These are phyloP conservation scores for Acidomyces sp. DNA, from an alignment of 495 filamentous ascomycete species.

Conservation along the genomic window DNA sequence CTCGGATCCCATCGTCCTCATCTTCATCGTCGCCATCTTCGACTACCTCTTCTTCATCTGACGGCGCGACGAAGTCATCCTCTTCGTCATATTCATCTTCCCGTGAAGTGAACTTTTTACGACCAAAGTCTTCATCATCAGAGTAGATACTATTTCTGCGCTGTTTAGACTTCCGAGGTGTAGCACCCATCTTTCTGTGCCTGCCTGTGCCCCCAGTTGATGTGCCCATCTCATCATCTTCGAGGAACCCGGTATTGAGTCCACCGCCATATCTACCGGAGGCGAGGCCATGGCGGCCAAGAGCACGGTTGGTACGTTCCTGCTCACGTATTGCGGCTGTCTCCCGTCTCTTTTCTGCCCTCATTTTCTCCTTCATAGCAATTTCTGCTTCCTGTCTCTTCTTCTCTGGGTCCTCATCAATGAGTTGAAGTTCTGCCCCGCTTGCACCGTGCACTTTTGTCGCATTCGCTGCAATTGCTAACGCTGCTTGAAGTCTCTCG, in stretches of 20 bases:
- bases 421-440: constrained; percentile 36
- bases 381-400: constrained; percentile 59
- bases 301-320: constrained; percentile 43
- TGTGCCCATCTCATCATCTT: constrained; percentile 55
- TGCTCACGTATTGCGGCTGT: constrained; percentile 43
- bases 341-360: constrained; percentile 18
- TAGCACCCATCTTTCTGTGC: constrained; percentile 8
- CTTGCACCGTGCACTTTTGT: constrained; percentile 45
- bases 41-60: constrained; percentile 44
- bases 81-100: constrained; percentile 65
- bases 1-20: constrained; percentile 31
- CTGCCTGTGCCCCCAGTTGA: constrained; percentile 35
- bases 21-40: constrained; percentile 47
- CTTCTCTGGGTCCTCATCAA: constrained; percentile 67
- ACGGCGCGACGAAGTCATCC: constrained; percentile 38
- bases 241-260: constrained; percentile 60
- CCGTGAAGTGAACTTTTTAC: constrained; percentile 44
- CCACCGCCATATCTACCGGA: constrained; percentile 39
- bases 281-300: constrained; percentile 28
- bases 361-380: constrained; percentile 25
- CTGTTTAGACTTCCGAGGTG: constrained; percentile 18
- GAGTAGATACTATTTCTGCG: constrained; percentile 27
- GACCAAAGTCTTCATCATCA: constrained; percentile 42
- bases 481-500: constrained; percentile 53
- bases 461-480: constrained; percentile 47